Evolutionary conservation across 2,329 filamentous ascomycete genomes (phyloP).

Genomic region (Myriosclerotinia duriaeana): DNA sequence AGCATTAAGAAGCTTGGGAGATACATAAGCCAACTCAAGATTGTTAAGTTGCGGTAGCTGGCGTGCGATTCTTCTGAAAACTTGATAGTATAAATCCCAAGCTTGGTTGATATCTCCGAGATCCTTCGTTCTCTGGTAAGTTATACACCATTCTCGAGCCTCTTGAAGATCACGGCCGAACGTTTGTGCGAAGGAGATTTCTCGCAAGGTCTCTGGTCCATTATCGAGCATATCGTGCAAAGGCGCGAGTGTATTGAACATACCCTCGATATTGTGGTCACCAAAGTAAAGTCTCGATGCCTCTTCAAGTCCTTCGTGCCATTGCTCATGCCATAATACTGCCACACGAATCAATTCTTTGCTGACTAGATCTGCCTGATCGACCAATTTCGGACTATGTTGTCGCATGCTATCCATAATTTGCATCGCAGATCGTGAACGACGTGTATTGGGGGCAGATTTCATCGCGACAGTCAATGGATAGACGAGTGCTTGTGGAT

Average conservation of each 20-base stretch:
- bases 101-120: slow-evolving; percentile 95
- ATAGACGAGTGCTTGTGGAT: slow-evolving; percentile 95
- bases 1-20: slow-evolving; percentile 83
- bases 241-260: slow-evolving; percentile 88
- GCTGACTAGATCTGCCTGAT: slow-evolving; percentile 93
- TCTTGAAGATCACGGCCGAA: slow-evolving; percentile 95
- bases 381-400: slow-evolving; percentile 87
- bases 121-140: slow-evolving; percentile 85
- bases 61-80: slow-evolving; percentile 91
- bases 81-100: slow-evolving; percentile 98
- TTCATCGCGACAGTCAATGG: slow-evolving; percentile 98
- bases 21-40: slow-evolving; percentile 94
- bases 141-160: slow-evolving; percentile 91
- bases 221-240: slow-evolving; percentile 88
- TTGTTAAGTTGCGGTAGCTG: slow-evolving; percentile 91
- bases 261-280: slow-evolving; percentile 94
- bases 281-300: slow-evolving; percentile 96
- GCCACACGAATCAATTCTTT: slow-evolving; percentile 96
- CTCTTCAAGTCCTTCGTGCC: slow-evolving; percentile 97
- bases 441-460: slow-evolving; percentile 74
- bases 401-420: slow-evolving; percentile 99
- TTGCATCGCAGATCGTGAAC: slow-evolving; percentile 82
- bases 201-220: slow-evolving; percentile 87
- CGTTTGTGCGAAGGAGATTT: slow-evolving; percentile 96
- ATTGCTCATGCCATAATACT: slow-evolving; percentile 97